Conservation (phyloP, 2,329 filamentous ascomycete genomes). For the Sclerotinia trifoliorum region DNA sequence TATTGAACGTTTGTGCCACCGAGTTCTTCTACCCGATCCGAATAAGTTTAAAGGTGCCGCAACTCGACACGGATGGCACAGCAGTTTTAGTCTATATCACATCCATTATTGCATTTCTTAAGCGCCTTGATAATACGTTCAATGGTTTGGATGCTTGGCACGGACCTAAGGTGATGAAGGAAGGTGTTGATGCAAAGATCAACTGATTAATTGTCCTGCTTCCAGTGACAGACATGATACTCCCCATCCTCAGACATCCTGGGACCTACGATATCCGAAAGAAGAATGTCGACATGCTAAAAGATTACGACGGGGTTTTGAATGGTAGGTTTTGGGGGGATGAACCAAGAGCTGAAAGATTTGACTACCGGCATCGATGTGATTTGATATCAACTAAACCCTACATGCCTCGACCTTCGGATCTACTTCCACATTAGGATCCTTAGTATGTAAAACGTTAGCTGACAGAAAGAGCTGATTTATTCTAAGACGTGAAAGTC, state of each 20-base stretch:
- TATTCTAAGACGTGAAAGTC: slow-evolving; percentile 2
- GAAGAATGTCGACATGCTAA: not conserved
- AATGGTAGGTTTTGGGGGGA: not conserved
- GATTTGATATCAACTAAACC: slow-evolving; percentile 8
- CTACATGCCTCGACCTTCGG: slow-evolving; percentile 11
- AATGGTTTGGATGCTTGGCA: slow-evolving; percentile 10
- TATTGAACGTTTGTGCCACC: slow-evolving; percentile 2
- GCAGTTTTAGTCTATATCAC: slow-evolving; percentile 17
- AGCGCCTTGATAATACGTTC: slow-evolving; percentile 17
- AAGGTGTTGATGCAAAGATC: slow-evolving; percentile 7
- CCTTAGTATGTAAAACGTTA: slow-evolving; percentile 6
- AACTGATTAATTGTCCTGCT: slow-evolving; percentile 19
- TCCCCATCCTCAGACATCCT: not conserved
- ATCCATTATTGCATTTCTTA: slow-evolving; percentile 8
- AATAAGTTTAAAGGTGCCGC: not conserved
- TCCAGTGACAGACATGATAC: not conserved
- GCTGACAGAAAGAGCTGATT: slow-evolving; percentile 20
- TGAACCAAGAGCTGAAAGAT: slow-evolving; percentile 13
- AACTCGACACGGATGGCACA: slow-evolving; percentile 10
- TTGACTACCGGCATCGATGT: slow-evolving; percentile 12
- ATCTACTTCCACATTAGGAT: slow-evolving; percentile 15
- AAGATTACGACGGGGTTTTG: not conserved
- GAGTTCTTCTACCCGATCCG: slow-evolving; percentile 12
- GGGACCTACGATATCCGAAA: not conserved
- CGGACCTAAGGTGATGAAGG: slow-evolving; percentile 11